Base-by-base conservation (phyloP, 2,329 filamentous ascomycete genomes). In the Decorospora gaudefroyi region DNA sequence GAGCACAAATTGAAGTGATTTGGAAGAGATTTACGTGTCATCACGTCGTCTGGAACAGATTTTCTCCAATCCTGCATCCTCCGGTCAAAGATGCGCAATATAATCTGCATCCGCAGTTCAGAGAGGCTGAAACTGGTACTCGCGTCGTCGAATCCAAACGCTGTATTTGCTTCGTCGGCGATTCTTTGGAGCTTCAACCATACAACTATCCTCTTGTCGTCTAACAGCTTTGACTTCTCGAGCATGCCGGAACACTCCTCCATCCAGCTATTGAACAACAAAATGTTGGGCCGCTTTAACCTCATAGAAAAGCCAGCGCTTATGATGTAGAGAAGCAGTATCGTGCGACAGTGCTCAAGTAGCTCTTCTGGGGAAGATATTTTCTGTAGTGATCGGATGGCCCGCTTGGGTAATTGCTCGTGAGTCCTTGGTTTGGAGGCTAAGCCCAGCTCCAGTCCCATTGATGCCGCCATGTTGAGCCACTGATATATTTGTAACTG, bases 191-290 rank as follows among this genome's bases (percentile, higher is more conserved):
- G 49, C 29, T 63, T 62, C 9, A 69, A 31, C 58, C 57, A 67
- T 4, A 66, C 64, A 1, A 65, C 42, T 5, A 62, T 53, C 12
- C 61, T 51, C 21, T 59, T 58, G 19, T 70, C 67, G 4, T 64
- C 56, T n/a, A 64, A 45, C 0, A 59, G 30, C 3, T 62, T 61
- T 2, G 66, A 69, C 32, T 66, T 67, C 16, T 63, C 53, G 2
- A 70, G 56, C 25, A 70, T 51, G 1, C 44, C 46, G 26, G 61
- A 33, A 27, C 64, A 67, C 33, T 70, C 67, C 31, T 62, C 62
- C 66, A 70, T 68, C 67, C 67, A 70, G 25, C 63, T 65, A 36
- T 70, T 70, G 46, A 60, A 69, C 0, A 61, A 33, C 10, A 70
- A 37, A 6, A 69, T 68, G 13, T 65, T 67, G 7, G 67, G 67